These are phyloP conservation scores for Coniochaeta sp. DNA, from an alignment of 2,329 filamentous ascomycete species.

Conservation along the genomic window DNA sequence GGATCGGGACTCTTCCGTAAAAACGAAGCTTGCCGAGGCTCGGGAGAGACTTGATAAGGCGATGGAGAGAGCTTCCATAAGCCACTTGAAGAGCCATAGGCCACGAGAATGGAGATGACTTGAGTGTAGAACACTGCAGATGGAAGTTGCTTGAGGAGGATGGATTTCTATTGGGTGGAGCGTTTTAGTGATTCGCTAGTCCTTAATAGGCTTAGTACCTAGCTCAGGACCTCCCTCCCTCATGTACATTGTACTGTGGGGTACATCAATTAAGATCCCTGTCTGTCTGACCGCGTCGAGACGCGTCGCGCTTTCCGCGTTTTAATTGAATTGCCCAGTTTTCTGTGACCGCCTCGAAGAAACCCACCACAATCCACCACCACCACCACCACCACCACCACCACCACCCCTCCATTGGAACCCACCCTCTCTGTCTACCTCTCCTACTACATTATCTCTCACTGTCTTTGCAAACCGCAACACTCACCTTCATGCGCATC, in stretches of 20 bases:
- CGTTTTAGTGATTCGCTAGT: too few species aligned
- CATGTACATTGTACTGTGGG: not conserved
- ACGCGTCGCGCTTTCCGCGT: not conserved
- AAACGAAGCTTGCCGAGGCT: too few species aligned
- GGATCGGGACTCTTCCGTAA: too few species aligned
- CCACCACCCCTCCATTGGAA: not conserved
- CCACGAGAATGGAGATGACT: too few species aligned
- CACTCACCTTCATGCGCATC: not conserved
- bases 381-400: not conserved
- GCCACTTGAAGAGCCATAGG: too few species aligned
- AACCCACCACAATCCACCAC: not conserved
- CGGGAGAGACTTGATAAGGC: too few species aligned
- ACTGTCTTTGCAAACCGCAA: not conserved
- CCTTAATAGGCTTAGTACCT: too few species aligned
- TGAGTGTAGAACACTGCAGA: too few species aligned
- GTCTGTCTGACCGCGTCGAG: not conserved
- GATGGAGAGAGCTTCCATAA: too few species aligned
- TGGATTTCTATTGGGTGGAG: too few species aligned
- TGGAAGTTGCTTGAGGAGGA: too few species aligned
- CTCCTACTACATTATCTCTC: not conserved
- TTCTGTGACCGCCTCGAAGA: not conserved
- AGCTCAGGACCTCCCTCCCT: too few species aligned
- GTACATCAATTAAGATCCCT: constrained; percentile 1
- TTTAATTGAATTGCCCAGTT: not conserved
- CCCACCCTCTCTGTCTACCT: not conserved